Base-by-base conservation (phyloP, 2,329 filamentous ascomycete species). In the Hymenoscyphus scutula region DNA sequence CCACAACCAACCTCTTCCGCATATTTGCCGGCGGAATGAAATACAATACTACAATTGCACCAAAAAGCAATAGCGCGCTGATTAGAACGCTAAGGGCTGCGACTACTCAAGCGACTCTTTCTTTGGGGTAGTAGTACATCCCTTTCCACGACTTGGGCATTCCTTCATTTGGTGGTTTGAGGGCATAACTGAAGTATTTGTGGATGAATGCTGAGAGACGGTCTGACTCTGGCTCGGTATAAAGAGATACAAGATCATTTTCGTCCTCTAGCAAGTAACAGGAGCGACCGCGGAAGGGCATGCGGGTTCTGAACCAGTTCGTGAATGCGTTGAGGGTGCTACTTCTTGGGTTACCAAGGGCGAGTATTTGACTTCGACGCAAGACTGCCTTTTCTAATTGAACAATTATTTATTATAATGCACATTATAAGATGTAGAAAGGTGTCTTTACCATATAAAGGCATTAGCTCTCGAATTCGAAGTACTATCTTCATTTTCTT, bases 41-140 rank as follows among this genome's bases (percentile, higher is more conserved):
- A 7, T 53, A 61, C 15, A 63, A 48, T 3, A 61, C 45, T 2
- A 58, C 23, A 29, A 60, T 63, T 7, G 61, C 51, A 2, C 25
- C 61, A 19, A 63, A 58, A 13, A 60, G 62, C 11, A 64, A 58
- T 27, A 62, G 19, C 5, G 55, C 45, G 3, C 59, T 61, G 13
- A 64, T 38, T 11, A 64, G 8, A 11, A 60, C 59, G 19, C 62
- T 60, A 5, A 62, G 4, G 37, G 62, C 56, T 29, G 53, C 25
- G 3, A 56, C 53, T 19, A 56, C 1, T 8, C 53, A 34, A 6
- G 53, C 29, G 2, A 56, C 30, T 34, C 29, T 56, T 0, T 17
- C 8, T 2, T 5, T 13, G 0, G 53, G 53, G 25, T n/a, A 56
- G 29, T 56, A 56, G n/a, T 56, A 56, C 23, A 56, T 30, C 19